A percentile compares a stretch with the other conserved stretches of the same genome.
These are phyloP conservation scores for Nevesoporus exiguus DNA, from an alignment of 768 basidiomycete genomes.

Conservation along the genomic window DNA sequence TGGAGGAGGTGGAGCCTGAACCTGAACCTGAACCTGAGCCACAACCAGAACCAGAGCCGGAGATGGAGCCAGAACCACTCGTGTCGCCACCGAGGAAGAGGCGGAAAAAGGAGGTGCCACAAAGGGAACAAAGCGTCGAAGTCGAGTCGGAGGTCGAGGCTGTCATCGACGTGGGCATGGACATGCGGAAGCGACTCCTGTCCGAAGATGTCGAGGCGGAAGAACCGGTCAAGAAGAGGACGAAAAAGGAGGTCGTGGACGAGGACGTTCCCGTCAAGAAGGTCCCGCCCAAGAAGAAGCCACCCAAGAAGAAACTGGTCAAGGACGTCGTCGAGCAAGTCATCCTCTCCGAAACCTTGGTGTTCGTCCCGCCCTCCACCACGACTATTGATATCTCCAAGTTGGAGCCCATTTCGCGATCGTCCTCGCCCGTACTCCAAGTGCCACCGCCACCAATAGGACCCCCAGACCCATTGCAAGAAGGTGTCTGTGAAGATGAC, in stretches of 20 bases:
- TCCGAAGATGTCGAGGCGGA: constrained; percentile 41
- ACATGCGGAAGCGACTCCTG: constrained; percentile 42
- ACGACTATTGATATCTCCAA: constrained; percentile 47
- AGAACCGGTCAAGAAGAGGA: constrained; percentile 25
- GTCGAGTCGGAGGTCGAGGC: constrained; percentile 55
- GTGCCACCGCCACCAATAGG: constrained; percentile 40
- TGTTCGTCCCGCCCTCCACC: constrained; percentile 48
- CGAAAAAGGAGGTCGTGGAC: constrained; percentile 33
- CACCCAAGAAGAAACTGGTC: constrained; percentile 28
- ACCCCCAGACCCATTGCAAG: constrained; percentile 50
- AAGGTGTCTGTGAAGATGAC: constrained; percentile 75
- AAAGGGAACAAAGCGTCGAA: constrained; percentile 39
- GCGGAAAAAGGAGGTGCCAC: constrained; percentile 46
- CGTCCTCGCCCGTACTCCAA: constrained; percentile 48
- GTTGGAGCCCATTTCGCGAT: constrained; percentile 45
- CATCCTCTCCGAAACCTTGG: constrained; percentile 47
- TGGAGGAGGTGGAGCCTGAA: constrained; percentile 30
- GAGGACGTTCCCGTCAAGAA: constrained; percentile 37
- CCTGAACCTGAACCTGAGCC: constrained; percentile 31
- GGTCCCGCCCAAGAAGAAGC: constrained; percentile 33
- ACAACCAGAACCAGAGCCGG: constrained; percentile 31
- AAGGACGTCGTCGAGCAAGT: constrained; percentile 48
- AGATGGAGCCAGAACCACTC: constrained; percentile 32
- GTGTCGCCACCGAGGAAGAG: constrained; percentile 55
- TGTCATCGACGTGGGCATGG: constrained; percentile 33